A percentile compares a stretch with the other conserved stretches of the same genome.
phyloP scores from a whole-genome alignment of 306 rosid genomes.

The Styphnolobium japonicum region DNA sequence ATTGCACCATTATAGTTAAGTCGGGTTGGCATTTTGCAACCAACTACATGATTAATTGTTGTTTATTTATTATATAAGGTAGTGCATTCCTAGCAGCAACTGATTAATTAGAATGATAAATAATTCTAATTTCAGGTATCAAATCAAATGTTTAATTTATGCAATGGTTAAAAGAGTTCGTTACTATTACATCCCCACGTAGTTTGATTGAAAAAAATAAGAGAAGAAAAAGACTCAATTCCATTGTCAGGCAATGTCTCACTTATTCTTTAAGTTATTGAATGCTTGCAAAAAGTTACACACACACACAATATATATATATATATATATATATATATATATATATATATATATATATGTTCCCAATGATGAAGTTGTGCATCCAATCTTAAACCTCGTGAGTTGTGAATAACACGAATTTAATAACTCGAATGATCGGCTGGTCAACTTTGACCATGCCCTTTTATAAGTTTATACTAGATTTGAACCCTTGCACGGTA shows the following conservation, averaged over 20 bases:
- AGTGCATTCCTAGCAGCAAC: background rate
- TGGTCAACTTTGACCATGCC: background rate
- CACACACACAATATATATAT: no score
- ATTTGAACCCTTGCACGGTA: no score
- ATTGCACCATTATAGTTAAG: background rate
- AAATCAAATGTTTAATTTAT: no score
- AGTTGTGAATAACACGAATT: no score
- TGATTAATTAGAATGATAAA: background rate
- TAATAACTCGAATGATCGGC: background rate
- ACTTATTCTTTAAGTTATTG: background rate
- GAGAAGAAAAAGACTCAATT: background rate
- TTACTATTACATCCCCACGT: background rate
- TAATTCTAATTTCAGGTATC: background rate
- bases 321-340: no score
- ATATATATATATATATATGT: no score
- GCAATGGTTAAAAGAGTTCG: no score
- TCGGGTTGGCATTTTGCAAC: slow-evolving; percentile 1
- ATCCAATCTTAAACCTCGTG: no score
- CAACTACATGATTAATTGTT: background rate
- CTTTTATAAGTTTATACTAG: background rate
- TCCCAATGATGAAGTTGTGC: no score
- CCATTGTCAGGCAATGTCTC: background rate
- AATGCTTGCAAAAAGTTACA: no score
- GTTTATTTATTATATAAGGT: background rate
- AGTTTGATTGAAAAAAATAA: background rate